Percentiles rank a stretch among this genome's conserved stretches.
These are phyloP conservation scores for Athelia sp. DNA, from an alignment of 1,284 basidiomycete species.

Conservation along the genomic window DNA sequence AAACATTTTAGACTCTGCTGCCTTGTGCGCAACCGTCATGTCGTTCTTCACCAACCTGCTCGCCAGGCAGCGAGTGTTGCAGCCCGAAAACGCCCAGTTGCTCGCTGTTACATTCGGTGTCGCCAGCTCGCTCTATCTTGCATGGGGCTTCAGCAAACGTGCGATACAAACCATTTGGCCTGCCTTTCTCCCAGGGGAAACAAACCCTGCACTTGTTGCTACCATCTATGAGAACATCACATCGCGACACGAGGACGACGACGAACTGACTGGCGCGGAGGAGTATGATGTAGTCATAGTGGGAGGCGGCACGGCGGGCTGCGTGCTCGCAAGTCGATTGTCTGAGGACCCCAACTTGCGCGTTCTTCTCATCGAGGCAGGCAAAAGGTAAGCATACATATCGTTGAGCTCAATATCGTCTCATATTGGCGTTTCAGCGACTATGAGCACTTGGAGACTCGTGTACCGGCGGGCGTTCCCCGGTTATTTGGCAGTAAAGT, in stretches of 20 bases:
- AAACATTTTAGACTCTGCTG: no score
- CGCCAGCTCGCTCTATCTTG: neutral
- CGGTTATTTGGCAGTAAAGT: neutral
- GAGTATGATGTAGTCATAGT: slow-evolving; percentile 1
- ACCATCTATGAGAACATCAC: neutral
- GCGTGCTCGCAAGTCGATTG: slow-evolving; percentile 29
- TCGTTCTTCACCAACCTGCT: neutral
- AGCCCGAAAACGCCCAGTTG: neutral
- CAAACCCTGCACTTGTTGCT: neutral
- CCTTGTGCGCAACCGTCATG: neutral
- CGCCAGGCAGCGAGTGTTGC: neutral
- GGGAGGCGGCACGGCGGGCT: slow-evolving; percentile 30
- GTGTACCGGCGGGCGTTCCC: neutral
- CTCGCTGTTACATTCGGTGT: neutral
- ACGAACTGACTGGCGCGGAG: neutral
- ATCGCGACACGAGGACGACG: neutral
- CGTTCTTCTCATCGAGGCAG: slow-evolving; percentile 31
- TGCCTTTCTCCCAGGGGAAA: neutral
- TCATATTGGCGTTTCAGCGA: slow-evolving; percentile 26
- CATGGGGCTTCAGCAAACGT: neutral
- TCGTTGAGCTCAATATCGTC: slow-evolving; percentile 13
- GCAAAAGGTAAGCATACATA: slow-evolving; percentile 41
- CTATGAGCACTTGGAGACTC: neutral
- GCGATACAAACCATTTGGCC: neutral
- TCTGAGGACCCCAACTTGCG: slow-evolving; percentile 17